These are phyloP conservation scores for Secale cereale DNA, from an alignment of 176 grass and related monocot species.

Conservation along the genomic window DNA sequence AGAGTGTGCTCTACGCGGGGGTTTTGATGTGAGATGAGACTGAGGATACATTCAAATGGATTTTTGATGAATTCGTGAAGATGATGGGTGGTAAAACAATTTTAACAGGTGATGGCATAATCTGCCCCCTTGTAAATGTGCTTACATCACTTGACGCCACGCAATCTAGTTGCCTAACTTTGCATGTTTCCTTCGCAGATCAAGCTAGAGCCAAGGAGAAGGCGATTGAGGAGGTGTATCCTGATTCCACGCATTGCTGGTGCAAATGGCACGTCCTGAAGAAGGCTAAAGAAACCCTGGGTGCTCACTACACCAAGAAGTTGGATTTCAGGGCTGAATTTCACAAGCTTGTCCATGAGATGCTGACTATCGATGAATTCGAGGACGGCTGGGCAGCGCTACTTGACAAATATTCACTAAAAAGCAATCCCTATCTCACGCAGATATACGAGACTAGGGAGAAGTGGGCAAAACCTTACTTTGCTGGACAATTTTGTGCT, in stretches of 20 bases:
- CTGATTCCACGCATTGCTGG: neutral
- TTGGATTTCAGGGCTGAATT: neutral
- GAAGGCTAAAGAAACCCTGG: neutral
- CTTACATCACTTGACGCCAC: too few relatives aligned
- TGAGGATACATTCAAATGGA: neutral
- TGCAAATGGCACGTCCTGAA: too few relatives aligned
- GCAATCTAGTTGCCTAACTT: too few relatives aligned
- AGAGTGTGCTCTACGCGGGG: neutral
- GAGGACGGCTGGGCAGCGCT: neutral
- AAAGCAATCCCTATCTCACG: neutral
- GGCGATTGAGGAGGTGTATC: neutral
- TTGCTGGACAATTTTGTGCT: too few relatives aligned
- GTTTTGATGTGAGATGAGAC: neutral
- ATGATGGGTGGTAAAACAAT: neutral
- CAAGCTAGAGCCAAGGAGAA: neutral
- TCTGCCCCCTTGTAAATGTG: too few relatives aligned
- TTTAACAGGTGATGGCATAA: neutral
- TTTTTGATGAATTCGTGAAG: neutral
- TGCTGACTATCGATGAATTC: neutral
- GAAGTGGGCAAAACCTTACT: too few relatives aligned
- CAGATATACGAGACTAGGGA: neutral
- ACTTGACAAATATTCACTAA: neutral
- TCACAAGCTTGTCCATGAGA: neutral
- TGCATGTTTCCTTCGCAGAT: too few relatives aligned
- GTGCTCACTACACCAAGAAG: neutral